Evolutionary conservation across 805 yeast genomes (phyloP).

Genomic region (Yarrowia bubula): DNA sequence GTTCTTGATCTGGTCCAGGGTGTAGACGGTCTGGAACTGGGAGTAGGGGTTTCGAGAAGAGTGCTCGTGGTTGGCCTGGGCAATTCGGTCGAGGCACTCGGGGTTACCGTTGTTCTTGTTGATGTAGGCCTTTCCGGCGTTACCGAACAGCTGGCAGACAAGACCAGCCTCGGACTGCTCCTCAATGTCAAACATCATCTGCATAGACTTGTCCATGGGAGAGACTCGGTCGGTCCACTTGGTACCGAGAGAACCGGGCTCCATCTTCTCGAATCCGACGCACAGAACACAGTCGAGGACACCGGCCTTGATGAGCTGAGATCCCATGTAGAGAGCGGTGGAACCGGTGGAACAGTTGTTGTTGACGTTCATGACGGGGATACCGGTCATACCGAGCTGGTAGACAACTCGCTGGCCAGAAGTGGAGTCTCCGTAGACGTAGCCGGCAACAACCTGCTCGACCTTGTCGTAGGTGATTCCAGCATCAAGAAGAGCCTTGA

Average conservation of each 20-base stretch:
- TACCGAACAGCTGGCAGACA: constrained; percentile 34
- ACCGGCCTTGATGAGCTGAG: constrained; percentile 32
- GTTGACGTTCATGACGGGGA: constrained; percentile 35
- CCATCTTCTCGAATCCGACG: constrained; percentile 36
- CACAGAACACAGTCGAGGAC: constrained; percentile 33
- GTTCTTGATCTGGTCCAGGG: constrained; percentile 33
- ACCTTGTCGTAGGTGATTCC: constrained; percentile 34
- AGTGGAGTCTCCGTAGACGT: constrained; percentile 34
- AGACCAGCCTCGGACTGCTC: constrained; percentile 30
- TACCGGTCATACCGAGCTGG: constrained; percentile 36
- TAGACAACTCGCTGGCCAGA: constrained; percentile 34
- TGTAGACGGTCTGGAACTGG: constrained; percentile 34
- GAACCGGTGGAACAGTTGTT: constrained; percentile 36
- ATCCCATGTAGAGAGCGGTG: constrained; percentile 32
- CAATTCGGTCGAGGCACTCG: constrained; percentile 32
- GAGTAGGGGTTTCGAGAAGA: constrained; percentile 35
- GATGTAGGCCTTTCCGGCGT: constrained; percentile 33
- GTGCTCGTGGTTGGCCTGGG: constrained; percentile 34
- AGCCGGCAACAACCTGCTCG: constrained; percentile 32
- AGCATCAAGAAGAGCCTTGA: constrained; percentile 34
- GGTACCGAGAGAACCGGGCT: constrained; percentile 32
- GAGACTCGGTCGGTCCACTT: constrained; percentile 33
- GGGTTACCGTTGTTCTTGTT: constrained; percentile 31
- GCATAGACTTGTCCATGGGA: constrained; percentile 30
- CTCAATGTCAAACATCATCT: constrained; percentile 31